These are phyloP conservation scores for Aspergillus pseudoviridinutans DNA, from an alignment of 2,329 filamentous ascomycete species.

Conservation along the genomic window DNA sequence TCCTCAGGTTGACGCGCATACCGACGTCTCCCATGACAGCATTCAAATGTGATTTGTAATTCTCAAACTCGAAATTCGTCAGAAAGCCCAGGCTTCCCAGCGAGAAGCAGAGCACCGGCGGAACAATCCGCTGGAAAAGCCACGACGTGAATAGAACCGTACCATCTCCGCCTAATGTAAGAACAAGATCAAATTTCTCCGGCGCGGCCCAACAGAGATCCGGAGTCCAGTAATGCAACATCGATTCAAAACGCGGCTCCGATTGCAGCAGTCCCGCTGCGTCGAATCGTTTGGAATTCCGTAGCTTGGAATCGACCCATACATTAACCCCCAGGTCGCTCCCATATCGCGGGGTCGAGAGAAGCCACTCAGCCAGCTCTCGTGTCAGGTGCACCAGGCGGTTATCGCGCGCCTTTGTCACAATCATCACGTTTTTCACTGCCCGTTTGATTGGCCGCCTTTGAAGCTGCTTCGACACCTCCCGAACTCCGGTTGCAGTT, in stretches of 20 bases:
- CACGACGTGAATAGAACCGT: slow-evolving; percentile 94
- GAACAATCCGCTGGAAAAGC: slow-evolving; percentile 94
- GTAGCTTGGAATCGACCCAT: slow-evolving; percentile 95
- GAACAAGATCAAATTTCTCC: slow-evolving; percentile 92
- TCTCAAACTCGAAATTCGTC: slow-evolving; percentile 92
- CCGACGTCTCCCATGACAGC: slow-evolving; percentile 89
- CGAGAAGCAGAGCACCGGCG: slow-evolving; percentile 87
- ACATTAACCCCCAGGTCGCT: slow-evolving; percentile 90
- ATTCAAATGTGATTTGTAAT: slow-evolving; percentile 82
- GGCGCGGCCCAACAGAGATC: slow-evolving; percentile 92
- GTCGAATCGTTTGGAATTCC: slow-evolving; percentile 82
- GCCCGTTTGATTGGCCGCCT: slow-evolving; percentile 86
- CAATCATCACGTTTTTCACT: slow-evolving; percentile 94
- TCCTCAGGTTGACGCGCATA: slow-evolving; percentile 95
- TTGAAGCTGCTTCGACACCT: slow-evolving; percentile 93
- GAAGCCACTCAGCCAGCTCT: slow-evolving; percentile 82
- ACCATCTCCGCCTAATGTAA: slow-evolving; percentile 92
- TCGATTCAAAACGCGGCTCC: slow-evolving; percentile 71
- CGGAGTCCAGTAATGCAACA: slow-evolving; percentile 94
- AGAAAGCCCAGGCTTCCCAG: slow-evolving; percentile 91
- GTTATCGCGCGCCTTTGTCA: slow-evolving; percentile 96
- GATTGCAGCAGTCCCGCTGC: slow-evolving; percentile 66
- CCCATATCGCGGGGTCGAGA: slow-evolving; percentile 84
- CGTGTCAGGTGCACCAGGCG: slow-evolving; percentile 82
- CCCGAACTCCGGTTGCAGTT: slow-evolving; percentile 89